These are phyloP conservation scores for Selaginella moellendorffii DNA, from an alignment of 75 land plant genomes.

Conservation along the genomic window DNA sequence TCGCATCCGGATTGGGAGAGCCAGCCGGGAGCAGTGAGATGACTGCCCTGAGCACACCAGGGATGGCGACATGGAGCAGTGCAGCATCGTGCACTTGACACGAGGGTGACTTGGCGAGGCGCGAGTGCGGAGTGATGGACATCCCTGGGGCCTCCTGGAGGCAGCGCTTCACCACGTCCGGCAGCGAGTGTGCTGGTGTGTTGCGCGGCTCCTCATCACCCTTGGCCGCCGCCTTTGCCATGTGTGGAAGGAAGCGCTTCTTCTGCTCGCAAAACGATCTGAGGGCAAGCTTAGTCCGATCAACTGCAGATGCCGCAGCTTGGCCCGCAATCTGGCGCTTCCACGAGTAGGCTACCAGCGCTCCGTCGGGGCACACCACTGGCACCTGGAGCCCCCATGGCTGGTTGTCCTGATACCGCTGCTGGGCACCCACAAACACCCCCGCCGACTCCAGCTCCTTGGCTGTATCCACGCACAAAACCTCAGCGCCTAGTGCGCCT, in stretches of 20 bases:
- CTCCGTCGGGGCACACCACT: slow-evolving; percentile 91
- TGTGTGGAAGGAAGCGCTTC: slow-evolving; percentile 70
- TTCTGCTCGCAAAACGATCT: slow-evolving; percentile 94
- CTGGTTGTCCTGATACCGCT: slow-evolving; percentile 48
- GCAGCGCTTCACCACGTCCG: background rate
- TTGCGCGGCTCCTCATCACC: background rate
- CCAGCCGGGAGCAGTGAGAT: slow-evolving; percentile 78
- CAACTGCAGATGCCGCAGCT: slow-evolving; percentile 97
- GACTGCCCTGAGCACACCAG: slow-evolving; percentile 71
- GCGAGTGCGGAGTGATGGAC: background rate
- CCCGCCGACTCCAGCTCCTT: slow-evolving; percentile 73
- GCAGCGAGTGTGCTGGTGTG: background rate
- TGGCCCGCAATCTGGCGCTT: slow-evolving; percentile 98
- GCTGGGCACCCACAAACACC: slow-evolving; percentile 67
- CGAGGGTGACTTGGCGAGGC: background rate
- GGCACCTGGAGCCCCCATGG: slow-evolving; percentile 94
- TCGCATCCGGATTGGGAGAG: slow-evolving; percentile 67
- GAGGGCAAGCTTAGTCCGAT: slow-evolving; percentile 82
- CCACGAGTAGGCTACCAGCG: slow-evolving; percentile 96
- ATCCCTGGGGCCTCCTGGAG: background rate
- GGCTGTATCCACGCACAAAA: slow-evolving; percentile 39
- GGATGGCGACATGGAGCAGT: slow-evolving; percentile 58
- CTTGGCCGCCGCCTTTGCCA: background rate
- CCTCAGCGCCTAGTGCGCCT: no score
- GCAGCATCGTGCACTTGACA: slow-evolving; percentile 41